Conservation (phyloP, 805 yeast genomes). For the Wickerhamomyces ciferrii region DNA sequence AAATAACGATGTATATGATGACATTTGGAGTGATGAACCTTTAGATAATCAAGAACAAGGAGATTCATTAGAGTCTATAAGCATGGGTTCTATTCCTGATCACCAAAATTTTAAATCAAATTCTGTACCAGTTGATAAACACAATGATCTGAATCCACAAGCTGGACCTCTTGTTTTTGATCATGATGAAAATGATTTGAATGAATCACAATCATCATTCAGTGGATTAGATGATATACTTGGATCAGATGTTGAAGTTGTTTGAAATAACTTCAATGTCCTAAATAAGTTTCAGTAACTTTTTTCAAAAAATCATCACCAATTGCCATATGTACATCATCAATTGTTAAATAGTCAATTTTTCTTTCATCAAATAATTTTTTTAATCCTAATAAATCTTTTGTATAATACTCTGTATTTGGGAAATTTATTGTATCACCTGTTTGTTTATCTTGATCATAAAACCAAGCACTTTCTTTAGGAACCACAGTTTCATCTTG, state of each 20-base stretch:
- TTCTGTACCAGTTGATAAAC: too few relatives aligned
- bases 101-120: too few relatives aligned
- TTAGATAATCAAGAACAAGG: too few relatives aligned
- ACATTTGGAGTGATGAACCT: neutral
- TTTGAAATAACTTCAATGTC: neutral
- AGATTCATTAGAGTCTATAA: too few relatives aligned
- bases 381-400: conserved; percentile 58
- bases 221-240: neutral
- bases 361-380: conserved; percentile 35
- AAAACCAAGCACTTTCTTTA: conserved; percentile 65
- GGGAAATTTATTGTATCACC: conserved; percentile 40
- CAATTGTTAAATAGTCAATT: conserved; percentile 44
- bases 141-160: too few relatives aligned
- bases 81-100: too few relatives aligned
- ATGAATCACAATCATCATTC: neutral
- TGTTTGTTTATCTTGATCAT: conserved; percentile 40
- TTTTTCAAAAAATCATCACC: conserved; percentile 41
- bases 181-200: neutral
- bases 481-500: conserved; percentile 71
- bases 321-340: conserved; percentile 65
- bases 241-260: neutral
- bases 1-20: neutral
- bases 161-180: too few relatives aligned
- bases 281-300: conserved; percentile 42
- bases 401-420: conserved; percentile 42